These are phyloP conservation scores for Chaetomiaceae sp. DNA, from an alignment of 2,329 filamentous ascomycete genomes.

Conservation along the genomic window DNA sequence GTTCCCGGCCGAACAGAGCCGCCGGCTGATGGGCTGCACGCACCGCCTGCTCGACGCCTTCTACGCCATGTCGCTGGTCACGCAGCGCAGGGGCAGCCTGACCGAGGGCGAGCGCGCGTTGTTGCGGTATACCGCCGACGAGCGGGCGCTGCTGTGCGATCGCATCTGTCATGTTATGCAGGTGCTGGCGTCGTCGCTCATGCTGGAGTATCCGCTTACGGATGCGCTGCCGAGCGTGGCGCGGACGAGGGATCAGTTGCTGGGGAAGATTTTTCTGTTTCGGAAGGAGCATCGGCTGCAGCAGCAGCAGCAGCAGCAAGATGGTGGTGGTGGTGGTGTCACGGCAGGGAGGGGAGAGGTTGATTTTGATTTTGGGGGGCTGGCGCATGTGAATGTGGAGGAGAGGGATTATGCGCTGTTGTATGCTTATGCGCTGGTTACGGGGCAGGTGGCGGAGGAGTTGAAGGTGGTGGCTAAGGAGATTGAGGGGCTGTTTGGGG, in stretches of 20 bases:
- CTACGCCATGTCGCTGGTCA: slow-evolving; percentile 92
- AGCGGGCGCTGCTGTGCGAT: slow-evolving; percentile 76
- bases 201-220: slow-evolving; percentile 88
- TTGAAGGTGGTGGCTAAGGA: slow-evolving; percentile 56
- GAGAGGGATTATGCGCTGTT: slow-evolving; percentile 85
- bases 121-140: slow-evolving; percentile 70
- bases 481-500: slow-evolving; percentile 60
- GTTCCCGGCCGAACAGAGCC: slow-evolving; percentile 72
- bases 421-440: slow-evolving; percentile 80
- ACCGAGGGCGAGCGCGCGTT: slow-evolving; percentile 78
- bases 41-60: slow-evolving; percentile 87
- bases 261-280: slow-evolving; percentile 86
- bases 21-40: slow-evolving; percentile 72
- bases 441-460: slow-evolving; percentile 62
- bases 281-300: slow-evolving; percentile 57
- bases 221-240: slow-evolving; percentile 83
- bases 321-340: background rate
- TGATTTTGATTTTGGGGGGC: slow-evolving; percentile 16
- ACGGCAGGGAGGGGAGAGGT: slow-evolving; percentile 6
- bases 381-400: slow-evolving; percentile 43
- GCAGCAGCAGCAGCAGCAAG: no score
- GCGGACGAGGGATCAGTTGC: slow-evolving; percentile 71
- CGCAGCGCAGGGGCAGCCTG: slow-evolving; percentile 70
- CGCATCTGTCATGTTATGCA: slow-evolving; percentile 84
- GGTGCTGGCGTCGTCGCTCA: slow-evolving; percentile 88